These are phyloP conservation scores for Polyporus tsugae DNA, from an alignment of 1,284 basidiomycete genomes.

Conservation along the genomic window DNA sequence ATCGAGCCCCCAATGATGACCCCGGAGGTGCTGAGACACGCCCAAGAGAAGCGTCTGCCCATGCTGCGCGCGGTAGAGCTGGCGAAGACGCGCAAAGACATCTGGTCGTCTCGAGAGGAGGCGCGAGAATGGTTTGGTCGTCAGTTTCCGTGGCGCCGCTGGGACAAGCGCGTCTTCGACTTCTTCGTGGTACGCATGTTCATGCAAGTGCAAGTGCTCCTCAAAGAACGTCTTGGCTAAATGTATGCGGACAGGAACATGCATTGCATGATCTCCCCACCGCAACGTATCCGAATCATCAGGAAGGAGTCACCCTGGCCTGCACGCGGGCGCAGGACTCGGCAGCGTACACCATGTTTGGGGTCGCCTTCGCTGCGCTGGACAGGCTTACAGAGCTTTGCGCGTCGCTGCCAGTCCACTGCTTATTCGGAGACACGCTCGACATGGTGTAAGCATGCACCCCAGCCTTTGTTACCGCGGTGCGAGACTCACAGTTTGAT, in stretches of 20 bases:
- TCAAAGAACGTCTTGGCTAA: not conserved
- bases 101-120: slow-evolving; percentile 24
- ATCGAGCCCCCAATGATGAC: slow-evolving; percentile 2
- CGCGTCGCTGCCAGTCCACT: slow-evolving; percentile 16
- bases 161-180: slow-evolving; percentile 25
- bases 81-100: slow-evolving; percentile 18
- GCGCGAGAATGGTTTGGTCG: slow-evolving; percentile 23
- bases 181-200: slow-evolving; percentile 22
- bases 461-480: not conserved
- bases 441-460: slow-evolving; percentile 20
- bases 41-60: not conserved
- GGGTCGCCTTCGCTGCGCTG: slow-evolving; percentile 13
- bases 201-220: not conserved
- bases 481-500: not conserved
- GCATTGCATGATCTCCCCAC: slow-evolving; percentile 20
- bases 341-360: slow-evolving; percentile 14
- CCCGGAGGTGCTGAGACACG: not conserved
- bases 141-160: slow-evolving; percentile 29
- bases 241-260: slow-evolving; percentile 1
- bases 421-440: slow-evolving; percentile 16
- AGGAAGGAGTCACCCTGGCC: slow-evolving; percentile 11
- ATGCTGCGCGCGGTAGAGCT: slow-evolving; percentile 2
- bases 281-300: slow-evolving; percentile 10
- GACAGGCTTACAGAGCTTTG: slow-evolving; percentile 24
- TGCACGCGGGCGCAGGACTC: slow-evolving; percentile 18